phyloP scores from a whole-genome alignment of 345 rosid genomes.

The Hibiscus trionum region DNA sequence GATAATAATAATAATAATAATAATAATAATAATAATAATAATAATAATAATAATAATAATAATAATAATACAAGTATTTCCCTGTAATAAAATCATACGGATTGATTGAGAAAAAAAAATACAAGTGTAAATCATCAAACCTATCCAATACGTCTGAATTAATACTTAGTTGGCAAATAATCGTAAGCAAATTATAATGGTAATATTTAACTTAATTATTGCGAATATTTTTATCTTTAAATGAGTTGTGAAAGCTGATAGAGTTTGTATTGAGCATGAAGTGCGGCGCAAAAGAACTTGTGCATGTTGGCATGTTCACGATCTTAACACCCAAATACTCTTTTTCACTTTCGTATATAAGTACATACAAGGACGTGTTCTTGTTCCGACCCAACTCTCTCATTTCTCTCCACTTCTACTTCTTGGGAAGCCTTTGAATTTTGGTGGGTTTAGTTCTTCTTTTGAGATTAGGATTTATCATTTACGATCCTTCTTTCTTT shows the following conservation, averaged over 20 bases:
- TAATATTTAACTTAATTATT: neutral
- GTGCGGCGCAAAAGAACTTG: constrained; percentile 10
- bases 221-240: neutral
- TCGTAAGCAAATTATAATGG: neutral
- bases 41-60: too few relatives aligned
- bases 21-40: too few relatives aligned
- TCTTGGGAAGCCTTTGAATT: neutral
- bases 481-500: neutral
- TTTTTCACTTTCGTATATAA: neutral
- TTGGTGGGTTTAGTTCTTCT: neutral
- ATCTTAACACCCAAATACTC: neutral
- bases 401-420: neutral
- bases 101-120: too few relatives aligned
- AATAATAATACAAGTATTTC: too few relatives aligned
- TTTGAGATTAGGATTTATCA: neutral
- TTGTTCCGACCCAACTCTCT: neutral
- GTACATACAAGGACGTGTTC: neutral
- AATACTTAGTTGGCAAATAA: neutral
- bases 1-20: too few relatives aligned
- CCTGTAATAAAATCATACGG: too few relatives aligned
- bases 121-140: too few relatives aligned
- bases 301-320: neutral
- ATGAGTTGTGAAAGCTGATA: neutral
- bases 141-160: neutral
- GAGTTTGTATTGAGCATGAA: neutral